These are phyloP conservation scores for Mortierella sp. DNA, from an alignment of 371 early-diverging fungal genomes.

Conservation along the genomic window DNA sequence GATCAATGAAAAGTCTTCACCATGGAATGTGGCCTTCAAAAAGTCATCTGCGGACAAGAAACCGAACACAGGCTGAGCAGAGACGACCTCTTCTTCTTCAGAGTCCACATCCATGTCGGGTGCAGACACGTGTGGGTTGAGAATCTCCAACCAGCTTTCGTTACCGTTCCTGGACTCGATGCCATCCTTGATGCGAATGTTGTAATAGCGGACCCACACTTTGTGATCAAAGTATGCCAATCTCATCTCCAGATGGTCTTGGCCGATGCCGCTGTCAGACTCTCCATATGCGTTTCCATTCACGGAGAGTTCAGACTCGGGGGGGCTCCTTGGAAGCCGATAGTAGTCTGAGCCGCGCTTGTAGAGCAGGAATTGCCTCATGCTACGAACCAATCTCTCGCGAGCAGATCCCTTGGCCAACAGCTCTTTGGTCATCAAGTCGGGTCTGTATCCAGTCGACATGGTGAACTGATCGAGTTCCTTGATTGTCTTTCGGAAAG, in stretches of 20 bases:
- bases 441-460: conserved; percentile 37
- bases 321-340: conserved; percentile 35
- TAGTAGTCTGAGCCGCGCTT: conserved; percentile 18
- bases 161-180: conserved; percentile 34
- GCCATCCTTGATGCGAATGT: conserved; percentile 39
- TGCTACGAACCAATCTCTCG: conserved; percentile 25
- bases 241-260: conserved; percentile 42
- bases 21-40: conserved; percentile 5
- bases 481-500: conserved; percentile 24
- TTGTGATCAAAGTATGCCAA: conserved; percentile 23
- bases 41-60: conserved; percentile 12
- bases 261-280: conserved; percentile 15
- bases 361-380: conserved; percentile 23
- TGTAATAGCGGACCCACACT: conserved; percentile 44
- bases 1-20: background rate
- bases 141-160: conserved; percentile 45
- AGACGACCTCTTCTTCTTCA: conserved; percentile 14
- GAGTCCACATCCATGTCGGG: conserved; percentile 12
- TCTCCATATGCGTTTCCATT: background rate
- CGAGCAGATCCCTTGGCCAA: conserved; percentile 22
- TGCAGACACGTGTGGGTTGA: conserved; percentile 23
- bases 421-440: conserved; percentile 29
- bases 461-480: conserved; percentile 47
- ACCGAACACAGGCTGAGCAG: conserved; percentile 1
- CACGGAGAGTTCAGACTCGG: conserved; percentile 7